These are phyloP conservation scores for Podospora tetraspora DNA, from an alignment of 495 filamentous ascomycete species.

Conservation along the genomic window DNA sequence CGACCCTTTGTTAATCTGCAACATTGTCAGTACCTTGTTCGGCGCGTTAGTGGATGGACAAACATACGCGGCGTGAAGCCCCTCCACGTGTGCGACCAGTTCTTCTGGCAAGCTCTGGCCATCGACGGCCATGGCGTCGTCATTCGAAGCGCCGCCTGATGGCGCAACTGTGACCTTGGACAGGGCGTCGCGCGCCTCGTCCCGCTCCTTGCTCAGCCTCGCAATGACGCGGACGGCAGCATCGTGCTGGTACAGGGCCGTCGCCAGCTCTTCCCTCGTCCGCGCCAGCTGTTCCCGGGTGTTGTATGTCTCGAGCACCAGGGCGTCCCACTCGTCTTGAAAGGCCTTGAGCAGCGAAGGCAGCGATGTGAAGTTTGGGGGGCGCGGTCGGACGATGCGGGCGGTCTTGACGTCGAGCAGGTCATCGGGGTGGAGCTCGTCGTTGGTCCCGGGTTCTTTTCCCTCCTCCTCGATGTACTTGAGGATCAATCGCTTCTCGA, in stretches of 20 bases:
- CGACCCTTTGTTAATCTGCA: slow-evolving; percentile 73
- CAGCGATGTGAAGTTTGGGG: slow-evolving; percentile 92
- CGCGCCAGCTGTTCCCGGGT: slow-evolving; percentile 82
- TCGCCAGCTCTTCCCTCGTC: slow-evolving; percentile 86
- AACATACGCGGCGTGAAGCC: slow-evolving; percentile 69
- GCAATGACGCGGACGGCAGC: slow-evolving; percentile 91
- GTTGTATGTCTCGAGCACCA: slow-evolving; percentile 85
- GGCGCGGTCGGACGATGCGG: slow-evolving; percentile 77
- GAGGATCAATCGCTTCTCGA: slow-evolving; percentile 91
- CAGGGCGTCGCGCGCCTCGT: slow-evolving; percentile 90
- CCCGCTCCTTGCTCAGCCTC: slow-evolving; percentile 77
- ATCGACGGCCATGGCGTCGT: slow-evolving; percentile 91
- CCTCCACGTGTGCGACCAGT: slow-evolving; percentile 68
- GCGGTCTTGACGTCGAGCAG: slow-evolving; percentile 80
- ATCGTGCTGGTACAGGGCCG: slow-evolving; percentile 93
- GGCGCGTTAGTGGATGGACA: neutral
- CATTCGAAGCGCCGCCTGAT: slow-evolving; percentile 45
- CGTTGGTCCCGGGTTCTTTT: slow-evolving; percentile 87
- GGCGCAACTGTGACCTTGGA: slow-evolving; percentile 69
- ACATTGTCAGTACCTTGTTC: slow-evolving; percentile 11
- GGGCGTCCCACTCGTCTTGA: slow-evolving; percentile 96
- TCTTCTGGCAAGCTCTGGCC: slow-evolving; percentile 62
- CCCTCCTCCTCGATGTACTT: slow-evolving; percentile 91
- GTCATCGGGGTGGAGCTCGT: slow-evolving; percentile 80
- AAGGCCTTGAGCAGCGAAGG: slow-evolving; percentile 94